Evolutionary conservation across 352 stramenopile species (phyloP).

Genomic region (Phytophthora sp.): DNA sequence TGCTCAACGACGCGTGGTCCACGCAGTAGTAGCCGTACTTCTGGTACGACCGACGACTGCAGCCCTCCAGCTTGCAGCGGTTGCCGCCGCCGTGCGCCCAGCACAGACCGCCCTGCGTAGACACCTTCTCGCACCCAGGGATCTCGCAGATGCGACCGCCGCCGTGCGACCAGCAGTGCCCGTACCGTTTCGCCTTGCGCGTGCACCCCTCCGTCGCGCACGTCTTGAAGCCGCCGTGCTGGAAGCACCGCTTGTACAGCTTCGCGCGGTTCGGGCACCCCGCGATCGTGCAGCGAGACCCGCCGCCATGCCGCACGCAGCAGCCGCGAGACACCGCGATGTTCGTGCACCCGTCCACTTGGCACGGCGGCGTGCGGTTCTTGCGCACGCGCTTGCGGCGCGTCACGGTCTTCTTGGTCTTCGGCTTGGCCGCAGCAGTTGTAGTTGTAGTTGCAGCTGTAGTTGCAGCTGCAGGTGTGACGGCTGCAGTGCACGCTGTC

Average conservation of each 20-base stretch:
- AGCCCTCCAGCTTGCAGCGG: slow-evolving; percentile 60
- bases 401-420: slow-evolving; percentile 6
- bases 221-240: slow-evolving; percentile 73
- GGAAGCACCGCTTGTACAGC: slow-evolving; percentile 74
- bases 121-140: slow-evolving; percentile 63
- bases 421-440: background rate
- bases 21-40: slow-evolving; percentile 74
- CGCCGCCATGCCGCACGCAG: no score
- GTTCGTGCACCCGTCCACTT: slow-evolving; percentile 69
- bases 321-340: slow-evolving; percentile 57
- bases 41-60: slow-evolving; percentile 67
- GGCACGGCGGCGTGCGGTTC: slow-evolving; percentile 57
- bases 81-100: slow-evolving; percentile 75
- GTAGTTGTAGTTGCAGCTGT: no score
- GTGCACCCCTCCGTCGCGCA: slow-evolving; percentile 68
- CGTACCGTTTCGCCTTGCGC: slow-evolving; percentile 72
- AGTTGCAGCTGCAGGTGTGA: no score
- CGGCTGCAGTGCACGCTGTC: no score
- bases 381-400: slow-evolving; percentile 34
- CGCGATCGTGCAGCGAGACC: slow-evolving; percentile 46
- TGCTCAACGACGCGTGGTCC: slow-evolving; percentile 44
- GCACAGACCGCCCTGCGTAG: slow-evolving; percentile 65
- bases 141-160: slow-evolving; percentile 70
- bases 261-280: slow-evolving; percentile 67
- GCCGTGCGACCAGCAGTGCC: slow-evolving; percentile 74